Conservation (phyloP, 2,329 filamentous ascomycete species). For the Coleophoma eucalyptorum region DNA sequence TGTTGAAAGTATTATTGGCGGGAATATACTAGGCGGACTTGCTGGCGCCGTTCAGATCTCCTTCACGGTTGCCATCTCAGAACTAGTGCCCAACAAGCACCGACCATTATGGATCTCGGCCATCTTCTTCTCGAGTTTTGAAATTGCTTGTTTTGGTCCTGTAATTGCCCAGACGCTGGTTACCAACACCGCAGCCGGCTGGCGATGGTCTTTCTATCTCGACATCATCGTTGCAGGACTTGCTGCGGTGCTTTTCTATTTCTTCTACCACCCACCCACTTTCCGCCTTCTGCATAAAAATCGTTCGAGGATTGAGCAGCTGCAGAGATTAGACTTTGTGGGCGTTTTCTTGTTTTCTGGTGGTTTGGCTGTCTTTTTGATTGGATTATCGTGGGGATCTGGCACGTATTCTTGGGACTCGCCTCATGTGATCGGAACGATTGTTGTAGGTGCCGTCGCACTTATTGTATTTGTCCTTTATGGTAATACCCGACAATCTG, state of each 20-base stretch:
- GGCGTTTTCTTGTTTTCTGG: slow-evolving; percentile 30
- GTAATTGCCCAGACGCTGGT: slow-evolving; percentile 25
- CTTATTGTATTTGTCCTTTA: slow-evolving; percentile 2
- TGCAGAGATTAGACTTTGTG: slow-evolving; percentile 25
- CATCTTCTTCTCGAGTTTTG: slow-evolving; percentile 31
- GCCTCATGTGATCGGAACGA: slow-evolving; percentile 8
- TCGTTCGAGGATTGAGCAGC: slow-evolving; percentile 6
- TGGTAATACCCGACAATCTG: not conserved
- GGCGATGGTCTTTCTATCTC: slow-evolving; percentile 27
- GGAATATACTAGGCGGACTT: slow-evolving; percentile 32
- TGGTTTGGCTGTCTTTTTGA: slow-evolving; percentile 36
- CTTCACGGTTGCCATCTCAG: slow-evolving; percentile 36
- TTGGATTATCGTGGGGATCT: slow-evolving; percentile 40
- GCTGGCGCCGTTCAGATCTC: slow-evolving; percentile 33
- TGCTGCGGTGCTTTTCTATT: slow-evolving; percentile 24
- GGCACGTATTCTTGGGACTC: slow-evolving; percentile 36
- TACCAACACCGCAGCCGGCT: slow-evolving; percentile 19
- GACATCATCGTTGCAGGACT: slow-evolving; percentile 24
- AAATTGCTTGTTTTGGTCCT: slow-evolving; percentile 24
- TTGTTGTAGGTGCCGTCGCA: slow-evolving; percentile 1
- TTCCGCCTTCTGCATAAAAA: slow-evolving; percentile 18
- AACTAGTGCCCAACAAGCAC: slow-evolving; percentile 39
- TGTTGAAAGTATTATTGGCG: slow-evolving; percentile 32
- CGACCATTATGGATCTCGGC: slow-evolving; percentile 32
- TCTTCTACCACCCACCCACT: slow-evolving; percentile 31